phyloP scores from a whole-genome alignment of 2,329 filamentous ascomycete species.

The Tricladium varicosporioides region DNA sequence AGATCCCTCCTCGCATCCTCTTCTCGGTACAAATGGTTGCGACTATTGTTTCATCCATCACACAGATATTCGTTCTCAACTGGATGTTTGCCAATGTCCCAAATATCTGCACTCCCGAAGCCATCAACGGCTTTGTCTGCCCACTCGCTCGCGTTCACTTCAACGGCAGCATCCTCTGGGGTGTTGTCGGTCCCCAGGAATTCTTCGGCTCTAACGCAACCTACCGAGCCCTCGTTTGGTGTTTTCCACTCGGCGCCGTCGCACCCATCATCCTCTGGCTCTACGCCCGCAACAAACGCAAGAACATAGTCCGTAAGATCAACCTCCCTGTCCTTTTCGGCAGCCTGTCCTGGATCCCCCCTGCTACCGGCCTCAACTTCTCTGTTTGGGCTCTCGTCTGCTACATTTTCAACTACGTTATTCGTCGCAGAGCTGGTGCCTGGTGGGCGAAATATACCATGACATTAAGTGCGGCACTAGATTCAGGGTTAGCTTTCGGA shows the following conservation, averaged over 20 bases:
- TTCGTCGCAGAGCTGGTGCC: conserved; percentile 64
- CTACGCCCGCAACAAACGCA: conserved; percentile 57
- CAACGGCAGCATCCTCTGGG: conserved; percentile 88
- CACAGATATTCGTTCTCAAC: conserved; percentile 81
- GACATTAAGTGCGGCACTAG: conserved; percentile 79
- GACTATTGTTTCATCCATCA: conserved; percentile 73
- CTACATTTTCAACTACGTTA: conserved; percentile 77
- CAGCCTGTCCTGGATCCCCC: conserved; percentile 81
- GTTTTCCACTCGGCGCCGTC: conserved; percentile 73
- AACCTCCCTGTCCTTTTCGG: conserved; percentile 83
- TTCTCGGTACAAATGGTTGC: conserved; percentile 77
- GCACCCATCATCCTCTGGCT: conserved; percentile 74
- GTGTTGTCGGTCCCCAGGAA: conserved; percentile 76
- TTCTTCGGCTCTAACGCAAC: conserved; percentile 78
- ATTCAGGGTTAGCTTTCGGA: conserved; percentile 78
- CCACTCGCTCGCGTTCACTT: conserved; percentile 86
- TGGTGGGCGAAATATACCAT: conserved; percentile 95
- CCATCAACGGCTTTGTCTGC: conserved; percentile 86
- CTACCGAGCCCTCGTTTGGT: conserved; percentile 77
- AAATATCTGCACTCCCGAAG: conserved; percentile 72
- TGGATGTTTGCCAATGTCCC: conserved; percentile 84
- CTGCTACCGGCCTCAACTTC: conserved; percentile 83
- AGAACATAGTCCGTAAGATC: conserved; percentile 69
- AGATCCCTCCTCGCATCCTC: conserved; percentile 75
- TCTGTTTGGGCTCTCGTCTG: conserved; percentile 84